phyloP scores from a whole-genome alignment of 768 basidiomycete genomes.

The Auricularia auricula-judae region DNA sequence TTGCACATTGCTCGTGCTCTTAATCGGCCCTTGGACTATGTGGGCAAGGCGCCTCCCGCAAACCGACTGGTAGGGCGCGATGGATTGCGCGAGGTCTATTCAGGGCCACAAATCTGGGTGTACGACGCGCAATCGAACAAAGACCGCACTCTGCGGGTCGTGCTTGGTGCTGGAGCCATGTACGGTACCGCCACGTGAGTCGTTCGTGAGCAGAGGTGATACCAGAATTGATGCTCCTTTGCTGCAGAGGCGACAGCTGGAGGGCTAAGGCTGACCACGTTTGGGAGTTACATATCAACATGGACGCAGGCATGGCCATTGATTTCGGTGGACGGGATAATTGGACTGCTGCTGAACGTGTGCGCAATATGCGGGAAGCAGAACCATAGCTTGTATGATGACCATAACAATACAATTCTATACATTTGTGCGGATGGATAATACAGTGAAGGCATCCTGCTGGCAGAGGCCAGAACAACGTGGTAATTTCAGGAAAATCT shows the following conservation, averaged over 20 bases:
- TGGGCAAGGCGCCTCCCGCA: not conserved
- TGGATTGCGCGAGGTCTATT: not conserved
- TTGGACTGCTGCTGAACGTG: not conserved
- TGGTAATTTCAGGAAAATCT: too few relatives aligned
- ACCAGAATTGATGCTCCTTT: too few relatives aligned
- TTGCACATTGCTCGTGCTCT: not conserved
- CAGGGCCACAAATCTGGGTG: not conserved
- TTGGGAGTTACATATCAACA: slow-evolving; percentile 1
- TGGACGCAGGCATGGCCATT: not conserved
- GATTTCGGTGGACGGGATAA: not conserved
- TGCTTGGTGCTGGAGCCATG: not conserved
- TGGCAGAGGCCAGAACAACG: too few relatives aligned
- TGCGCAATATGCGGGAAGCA: too few relatives aligned
- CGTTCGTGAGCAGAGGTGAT: not conserved
- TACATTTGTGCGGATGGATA: too few relatives aligned
- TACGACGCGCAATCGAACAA: not conserved
- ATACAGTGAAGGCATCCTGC: too few relatives aligned
- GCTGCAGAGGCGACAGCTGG: not conserved
- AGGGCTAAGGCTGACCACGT: not conserved
- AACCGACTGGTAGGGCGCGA: not conserved
- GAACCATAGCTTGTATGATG: too few relatives aligned
- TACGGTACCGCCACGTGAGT: not conserved
- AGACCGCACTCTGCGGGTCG: not conserved
- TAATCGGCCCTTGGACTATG: not conserved
- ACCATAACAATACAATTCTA: too few relatives aligned